phyloP scores from a whole-genome alignment of 2,329 filamentous ascomycete species.

The Pyrenophora tritici-repentis region DNA sequence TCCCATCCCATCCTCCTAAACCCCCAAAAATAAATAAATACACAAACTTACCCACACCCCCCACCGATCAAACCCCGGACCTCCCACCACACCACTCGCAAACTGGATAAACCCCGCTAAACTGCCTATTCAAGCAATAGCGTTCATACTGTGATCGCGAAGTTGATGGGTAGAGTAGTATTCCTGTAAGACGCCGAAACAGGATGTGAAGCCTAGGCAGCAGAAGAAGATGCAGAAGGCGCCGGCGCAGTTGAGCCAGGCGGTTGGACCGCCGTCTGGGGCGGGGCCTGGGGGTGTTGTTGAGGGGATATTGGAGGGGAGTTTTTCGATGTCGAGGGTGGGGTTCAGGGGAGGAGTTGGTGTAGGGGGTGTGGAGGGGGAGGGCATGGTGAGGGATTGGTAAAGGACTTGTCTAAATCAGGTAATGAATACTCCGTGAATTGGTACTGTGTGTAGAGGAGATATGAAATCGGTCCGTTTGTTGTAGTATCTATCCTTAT shows the following conservation, averaged over 20 bases:
- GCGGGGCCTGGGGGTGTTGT: conserved; percentile 19
- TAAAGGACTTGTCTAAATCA: too few species aligned
- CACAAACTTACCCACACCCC: conserved; percentile 45
- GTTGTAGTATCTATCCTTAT: too few species aligned
- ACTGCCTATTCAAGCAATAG: conserved; percentile 53
- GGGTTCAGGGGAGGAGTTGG: too few species aligned
- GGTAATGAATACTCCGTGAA: too few species aligned
- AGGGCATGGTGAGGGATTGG: neutral
- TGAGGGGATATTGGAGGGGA: neutral
- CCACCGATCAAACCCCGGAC: conserved; percentile 63
- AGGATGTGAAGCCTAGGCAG: conserved; percentile 48
- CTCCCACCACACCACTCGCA: conserved; percentile 60
- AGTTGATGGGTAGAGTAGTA: conserved; percentile 53
- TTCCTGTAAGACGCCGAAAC: conserved; percentile 51
- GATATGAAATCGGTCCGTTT: too few species aligned
- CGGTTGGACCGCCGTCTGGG: conserved; percentile 40
- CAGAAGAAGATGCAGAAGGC: conserved; percentile 41
- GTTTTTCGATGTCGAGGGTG: neutral
- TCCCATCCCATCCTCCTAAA: too few species aligned
- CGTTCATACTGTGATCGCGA: conserved; percentile 28
- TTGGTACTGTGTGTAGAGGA: too few species aligned
- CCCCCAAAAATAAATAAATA: neutral
- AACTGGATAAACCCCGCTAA: conserved; percentile 54
- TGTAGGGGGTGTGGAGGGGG: neutral
- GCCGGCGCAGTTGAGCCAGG: conserved; percentile 44